phyloP scores from a whole-genome alignment of 495 filamentous ascomycete species.

The Lasiosphaeria miniovina region DNA sequence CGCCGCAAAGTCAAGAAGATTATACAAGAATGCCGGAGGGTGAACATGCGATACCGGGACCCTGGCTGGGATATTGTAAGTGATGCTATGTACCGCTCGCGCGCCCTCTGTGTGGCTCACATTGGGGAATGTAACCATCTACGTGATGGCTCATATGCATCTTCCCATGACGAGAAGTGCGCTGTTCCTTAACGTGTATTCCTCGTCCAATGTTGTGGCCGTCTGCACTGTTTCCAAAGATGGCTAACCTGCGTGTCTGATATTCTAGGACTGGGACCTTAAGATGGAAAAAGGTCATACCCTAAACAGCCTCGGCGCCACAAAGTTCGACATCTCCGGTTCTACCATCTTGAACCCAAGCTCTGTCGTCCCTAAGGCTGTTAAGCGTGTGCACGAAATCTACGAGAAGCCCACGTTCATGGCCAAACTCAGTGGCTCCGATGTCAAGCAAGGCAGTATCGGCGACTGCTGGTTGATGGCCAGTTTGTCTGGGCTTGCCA shows the following conservation, averaged over 20 bases:
- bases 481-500: constrained; percentile 78
- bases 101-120: background rate
- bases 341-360: constrained; percentile 38
- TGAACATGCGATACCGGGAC: constrained; percentile 91
- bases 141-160: no score
- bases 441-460: constrained; percentile 75
- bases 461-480: constrained; percentile 95
- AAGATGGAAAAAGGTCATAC: constrained; percentile 47
- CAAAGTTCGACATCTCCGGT: constrained; percentile 41
- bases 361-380: constrained; percentile 54
- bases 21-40: constrained; percentile 73
- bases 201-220: background rate
- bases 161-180: no score
- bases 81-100: constrained; percentile 26
- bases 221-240: background rate
- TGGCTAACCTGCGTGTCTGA: constrained; percentile 18
- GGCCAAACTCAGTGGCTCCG: constrained; percentile 69
- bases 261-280: constrained; percentile 47
- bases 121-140: no score
- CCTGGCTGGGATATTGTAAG: constrained; percentile 77
- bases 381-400: constrained; percentile 77
- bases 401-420: constrained; percentile 86
- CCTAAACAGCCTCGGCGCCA: constrained; percentile 45
- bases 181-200: no score
- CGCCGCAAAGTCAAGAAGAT: constrained; percentile 80